Conservation (phyloP, 371 early-diverging fungal genomes). For the Mortierella sp. region DNA sequence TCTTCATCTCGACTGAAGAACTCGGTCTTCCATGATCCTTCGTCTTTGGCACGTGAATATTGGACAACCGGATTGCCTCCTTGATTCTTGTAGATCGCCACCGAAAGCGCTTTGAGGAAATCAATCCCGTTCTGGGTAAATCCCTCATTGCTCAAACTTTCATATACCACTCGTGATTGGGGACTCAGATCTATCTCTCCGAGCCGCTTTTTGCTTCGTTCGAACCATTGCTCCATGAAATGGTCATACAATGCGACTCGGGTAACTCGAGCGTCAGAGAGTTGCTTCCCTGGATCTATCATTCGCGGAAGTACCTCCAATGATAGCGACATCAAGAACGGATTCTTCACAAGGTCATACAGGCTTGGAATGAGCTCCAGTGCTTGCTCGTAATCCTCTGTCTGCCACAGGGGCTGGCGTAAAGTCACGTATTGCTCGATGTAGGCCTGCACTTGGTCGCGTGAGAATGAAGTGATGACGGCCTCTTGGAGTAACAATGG, state of each 20-base stretch:
- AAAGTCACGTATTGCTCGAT: not conserved
- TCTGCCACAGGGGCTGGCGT: not conserved
- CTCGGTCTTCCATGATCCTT: too few species aligned
- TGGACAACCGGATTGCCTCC: not conserved
- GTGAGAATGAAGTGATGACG: too few species aligned
- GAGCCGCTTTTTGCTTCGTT: too few species aligned
- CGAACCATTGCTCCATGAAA: not conserved
- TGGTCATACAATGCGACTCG: too few species aligned
- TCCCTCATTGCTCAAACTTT: too few species aligned
- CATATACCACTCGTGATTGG: too few species aligned
- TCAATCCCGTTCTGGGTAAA: too few species aligned
- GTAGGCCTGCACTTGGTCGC: constrained; percentile 6
- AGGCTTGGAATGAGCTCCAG: constrained; percentile 1
- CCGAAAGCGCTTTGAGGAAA: too few species aligned
- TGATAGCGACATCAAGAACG: constrained; percentile 2
- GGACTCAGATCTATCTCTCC: too few species aligned
- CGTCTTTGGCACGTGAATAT: not conserved
- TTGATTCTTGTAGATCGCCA: too few species aligned
- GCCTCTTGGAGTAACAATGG: too few species aligned
- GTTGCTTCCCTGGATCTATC: not conserved
- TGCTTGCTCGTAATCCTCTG: not conserved
- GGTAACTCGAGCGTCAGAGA: too few species aligned
- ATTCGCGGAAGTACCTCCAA: constrained; percentile 1
- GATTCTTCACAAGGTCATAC: constrained; percentile 6
- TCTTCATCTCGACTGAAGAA: not conserved